Percentiles rank a stretch among this genome's conserved stretches.
These are phyloP conservation scores for Citrullus mucosospermus DNA, from an alignment of 306 rosid species.

Conservation along the genomic window DNA sequence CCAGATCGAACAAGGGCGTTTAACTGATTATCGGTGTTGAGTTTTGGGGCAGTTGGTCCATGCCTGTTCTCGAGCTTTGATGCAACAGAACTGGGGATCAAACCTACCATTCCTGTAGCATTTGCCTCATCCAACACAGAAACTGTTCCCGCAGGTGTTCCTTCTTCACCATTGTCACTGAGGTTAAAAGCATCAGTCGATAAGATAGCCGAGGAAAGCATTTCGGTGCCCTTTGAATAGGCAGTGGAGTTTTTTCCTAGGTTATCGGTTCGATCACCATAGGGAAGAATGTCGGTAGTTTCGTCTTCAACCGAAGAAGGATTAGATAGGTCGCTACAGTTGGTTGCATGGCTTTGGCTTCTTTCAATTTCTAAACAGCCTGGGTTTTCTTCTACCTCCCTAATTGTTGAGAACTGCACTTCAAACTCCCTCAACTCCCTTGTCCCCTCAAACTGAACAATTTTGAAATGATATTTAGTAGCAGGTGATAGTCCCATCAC, in stretches of 20 bases:
- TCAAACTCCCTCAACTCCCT: constrained; percentile 31
- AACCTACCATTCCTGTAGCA: constrained; percentile 16
- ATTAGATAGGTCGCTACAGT: constrained; percentile 86
- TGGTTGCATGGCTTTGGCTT: constrained; percentile 87
- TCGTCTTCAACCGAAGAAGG: constrained; percentile 96
- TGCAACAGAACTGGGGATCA: constrained; percentile 4
- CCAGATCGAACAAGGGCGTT: constrained; percentile 44
- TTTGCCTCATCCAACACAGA: constrained; percentile 47
- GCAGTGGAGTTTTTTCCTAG: constrained; percentile 36
- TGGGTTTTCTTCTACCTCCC: constrained; percentile 42
- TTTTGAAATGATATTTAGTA: constrained; percentile 64
- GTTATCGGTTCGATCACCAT: constrained; percentile 40
- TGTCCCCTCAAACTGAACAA: constrained; percentile 24
- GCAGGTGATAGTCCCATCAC: constrained; percentile 49
- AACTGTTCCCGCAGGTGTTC: constrained; percentile 29
- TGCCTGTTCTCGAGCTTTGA: constrained; percentile 37
- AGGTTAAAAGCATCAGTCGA: constrained; percentile 35
- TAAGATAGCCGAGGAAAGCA: constrained; percentile 33
- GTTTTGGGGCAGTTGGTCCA: constrained; percentile 36
- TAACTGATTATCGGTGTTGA: constrained; percentile 37
- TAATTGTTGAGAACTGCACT: constrained; percentile 49
- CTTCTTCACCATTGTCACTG: constrained; percentile 26
- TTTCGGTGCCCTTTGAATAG: constrained; percentile 34
- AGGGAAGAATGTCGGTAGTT: constrained; percentile 58
- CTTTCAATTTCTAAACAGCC: constrained; percentile 40